Percentiles rank a stretch among this genome's conserved stretches.
Evolutionary conservation across 257 asterid species (phyloP).

Genomic region (Knoxia roxburghii): DNA sequence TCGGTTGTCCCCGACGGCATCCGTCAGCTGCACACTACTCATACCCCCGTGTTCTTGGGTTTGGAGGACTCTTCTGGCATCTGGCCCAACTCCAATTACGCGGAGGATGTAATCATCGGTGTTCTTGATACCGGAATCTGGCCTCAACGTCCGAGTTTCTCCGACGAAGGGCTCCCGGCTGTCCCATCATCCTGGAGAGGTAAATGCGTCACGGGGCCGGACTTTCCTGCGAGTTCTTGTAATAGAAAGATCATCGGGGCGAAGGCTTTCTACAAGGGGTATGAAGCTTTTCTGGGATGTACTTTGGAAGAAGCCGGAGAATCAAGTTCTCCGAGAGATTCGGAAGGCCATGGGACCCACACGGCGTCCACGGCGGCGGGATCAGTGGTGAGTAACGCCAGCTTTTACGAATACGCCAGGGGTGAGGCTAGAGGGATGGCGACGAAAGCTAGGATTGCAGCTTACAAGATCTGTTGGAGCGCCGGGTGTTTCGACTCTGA

Average conservation of each 20-base stretch:
- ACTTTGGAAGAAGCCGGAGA: conserved; percentile 39
- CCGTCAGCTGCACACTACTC: conserved; percentile 75
- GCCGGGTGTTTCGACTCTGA: conserved; percentile 81
- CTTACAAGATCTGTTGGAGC: conserved; percentile 76
- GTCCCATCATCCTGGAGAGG: conserved; percentile 82
- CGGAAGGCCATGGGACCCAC: conserved; percentile 98
- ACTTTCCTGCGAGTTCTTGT: conserved; percentile 51
- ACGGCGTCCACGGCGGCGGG: conserved; percentile 95
- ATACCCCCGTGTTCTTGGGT: conserved; percentile 65
- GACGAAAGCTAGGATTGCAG: conserved; percentile 73
- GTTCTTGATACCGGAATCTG: conserved; percentile 91
- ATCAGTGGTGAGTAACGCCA: conserved; percentile 59
- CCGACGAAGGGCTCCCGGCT: conserved; percentile 59
- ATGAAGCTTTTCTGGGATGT: conserved; percentile 37
- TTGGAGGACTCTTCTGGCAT: conserved; percentile 61
- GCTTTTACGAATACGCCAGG: conserved; percentile 59
- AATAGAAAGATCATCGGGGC: conserved; percentile 80
- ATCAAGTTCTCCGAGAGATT: conserved; percentile 67
- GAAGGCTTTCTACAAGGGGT: conserved; percentile 55
- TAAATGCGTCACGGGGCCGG: conserved; percentile 47
- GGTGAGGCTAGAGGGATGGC: conserved; percentile 99
- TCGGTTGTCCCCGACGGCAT: conserved; percentile 63
- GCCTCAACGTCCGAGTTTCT: conserved; percentile 88
- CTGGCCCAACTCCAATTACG: conserved; percentile 84
- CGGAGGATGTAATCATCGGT: conserved; percentile 78